These are phyloP conservation scores for Penicillium corylophilum DNA, from an alignment of 2,329 filamentous ascomycete species.

Conservation along the genomic window DNA sequence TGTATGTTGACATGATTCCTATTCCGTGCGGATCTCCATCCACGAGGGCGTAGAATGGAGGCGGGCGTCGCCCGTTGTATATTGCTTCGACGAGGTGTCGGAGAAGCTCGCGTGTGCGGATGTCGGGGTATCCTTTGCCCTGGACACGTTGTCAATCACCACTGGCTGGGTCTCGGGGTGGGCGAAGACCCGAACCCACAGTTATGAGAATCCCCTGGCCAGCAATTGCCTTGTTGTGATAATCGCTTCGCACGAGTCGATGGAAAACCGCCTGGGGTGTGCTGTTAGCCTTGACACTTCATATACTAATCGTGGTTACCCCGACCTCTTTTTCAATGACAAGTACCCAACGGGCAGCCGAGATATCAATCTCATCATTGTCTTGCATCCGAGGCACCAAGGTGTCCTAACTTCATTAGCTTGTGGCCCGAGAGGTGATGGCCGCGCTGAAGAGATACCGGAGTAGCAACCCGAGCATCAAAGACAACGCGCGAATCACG, in stretches of 20 bases:
- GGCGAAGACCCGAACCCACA: conserved; percentile 34
- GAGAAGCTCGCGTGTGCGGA: conserved; percentile 57
- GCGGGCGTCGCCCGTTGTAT: conserved; percentile 23
- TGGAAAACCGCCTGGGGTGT: conserved; percentile 57
- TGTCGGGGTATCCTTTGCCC: conserved; percentile 66
- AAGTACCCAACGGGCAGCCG: conserved; percentile 56
- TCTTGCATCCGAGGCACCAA: conserved; percentile 53
- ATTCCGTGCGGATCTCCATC: conserved; percentile 65
- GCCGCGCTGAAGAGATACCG: conserved; percentile 17
- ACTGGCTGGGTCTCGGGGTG: neutral
- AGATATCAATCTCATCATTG: conserved; percentile 47
- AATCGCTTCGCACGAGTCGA: conserved; percentile 50
- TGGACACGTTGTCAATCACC: conserved; percentile 24
- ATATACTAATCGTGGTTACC: neutral
- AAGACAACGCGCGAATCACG: conserved; percentile 26
- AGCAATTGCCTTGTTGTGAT: conserved; percentile 44
- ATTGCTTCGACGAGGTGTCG: conserved; percentile 42
- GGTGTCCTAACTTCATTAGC: conserved; percentile 44
- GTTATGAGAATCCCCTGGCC: conserved; percentile 57
- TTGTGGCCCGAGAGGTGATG: neutral
- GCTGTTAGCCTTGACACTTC: neutral
- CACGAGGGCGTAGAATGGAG: conserved; percentile 54
- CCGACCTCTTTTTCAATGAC: conserved; percentile 64
- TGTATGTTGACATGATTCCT: conserved; percentile 62
- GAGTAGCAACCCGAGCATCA: conserved; percentile 40